Conservation (phyloP, 73 alveolate genomes). For the Paramecium pentaurelia region DNA sequence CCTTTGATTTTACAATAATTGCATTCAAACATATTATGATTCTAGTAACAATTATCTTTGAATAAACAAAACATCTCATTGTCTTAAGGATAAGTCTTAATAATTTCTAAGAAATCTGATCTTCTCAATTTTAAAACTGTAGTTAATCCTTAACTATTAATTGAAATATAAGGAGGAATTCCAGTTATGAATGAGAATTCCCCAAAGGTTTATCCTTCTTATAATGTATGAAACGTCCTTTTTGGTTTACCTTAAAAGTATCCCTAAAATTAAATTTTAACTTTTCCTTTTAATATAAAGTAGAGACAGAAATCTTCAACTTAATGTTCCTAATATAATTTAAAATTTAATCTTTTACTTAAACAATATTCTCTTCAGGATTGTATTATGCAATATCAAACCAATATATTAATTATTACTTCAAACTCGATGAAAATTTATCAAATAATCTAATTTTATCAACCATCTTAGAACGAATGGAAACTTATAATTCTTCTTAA, state of each 20-base stretch:
- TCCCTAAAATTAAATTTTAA: neutral
- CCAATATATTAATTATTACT: neutral
- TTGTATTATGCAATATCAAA: neutral
- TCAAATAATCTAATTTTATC: neutral
- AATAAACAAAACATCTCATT: conserved; percentile 1
- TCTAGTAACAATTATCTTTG: neutral
- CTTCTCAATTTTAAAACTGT: neutral
- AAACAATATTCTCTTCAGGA: conserved; percentile 30
- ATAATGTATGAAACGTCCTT: neutral
- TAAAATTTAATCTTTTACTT: neutral
- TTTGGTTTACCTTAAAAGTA: conserved; percentile 24
- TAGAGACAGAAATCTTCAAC: conserved; percentile 26
- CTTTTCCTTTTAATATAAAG: conserved; percentile 6
- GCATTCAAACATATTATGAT: conserved; percentile 25
- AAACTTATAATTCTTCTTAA: conserved; percentile 20
- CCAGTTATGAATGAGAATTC: conserved; percentile 15
- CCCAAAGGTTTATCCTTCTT: conserved; percentile 34
- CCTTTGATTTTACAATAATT: neutral
- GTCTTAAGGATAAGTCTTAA: neutral
- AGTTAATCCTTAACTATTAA: neutral
- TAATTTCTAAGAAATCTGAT: neutral
- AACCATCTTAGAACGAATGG: neutral
- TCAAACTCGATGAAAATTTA: neutral
- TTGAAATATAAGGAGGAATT: neutral
- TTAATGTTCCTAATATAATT: neutral